Base-by-base conservation (phyloP, 1,139 yeast species). In the Yamadazyma dendronema region DNA sequence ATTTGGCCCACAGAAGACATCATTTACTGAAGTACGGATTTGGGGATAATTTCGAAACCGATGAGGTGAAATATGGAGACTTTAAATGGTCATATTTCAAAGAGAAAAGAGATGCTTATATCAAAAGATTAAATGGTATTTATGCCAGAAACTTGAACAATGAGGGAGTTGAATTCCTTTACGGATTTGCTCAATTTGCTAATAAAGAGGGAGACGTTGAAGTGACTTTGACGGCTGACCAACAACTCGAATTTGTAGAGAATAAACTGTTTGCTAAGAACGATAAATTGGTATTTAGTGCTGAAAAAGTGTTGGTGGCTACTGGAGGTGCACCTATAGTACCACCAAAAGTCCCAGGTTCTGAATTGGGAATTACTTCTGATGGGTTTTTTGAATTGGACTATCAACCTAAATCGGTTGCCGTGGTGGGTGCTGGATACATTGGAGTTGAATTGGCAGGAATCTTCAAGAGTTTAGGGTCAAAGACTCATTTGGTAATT, bases 371-470 rank as follows among this genome's bases (percentile, higher is more conserved):
- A 44, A 83, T 79, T 46, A 81, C 87, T 38, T 88, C 97, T 13
- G 96, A 92, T 59, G 96, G 97, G 1, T 94, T 94, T 62, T 92
- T 92, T 56, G 79, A 76, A 46, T 71, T 92, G 49, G 81, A 74
- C 43, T 57, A 68, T 33, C 97, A 90, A 65, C 98, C 98, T 34
- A 83, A 87, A 62, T 74, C 81, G 36, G 98, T 92, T 21, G 97
- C 95, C 2, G 74, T 94, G 46, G 96, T 92, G 12, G 99, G 99
- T 50, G 97, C 97, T 28, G 99, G 99, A 33, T 92, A 92, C 67
- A 92, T 92, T 59, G 97, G 96, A 40, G 85, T 89, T 33, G 99
- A 92, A 65, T 76, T 92, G 39, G 85, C 97, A 4, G 98, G 98
- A 46, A 88, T 92, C 32, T 92, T 92, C 78, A 74, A 84, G 47